A percentile compares a stretch with the other conserved stretches of the same genome.
These are phyloP conservation scores for Exserohilum rostratum DNA, from an alignment of 2,329 filamentous ascomycete species.

Conservation along the genomic window DNA sequence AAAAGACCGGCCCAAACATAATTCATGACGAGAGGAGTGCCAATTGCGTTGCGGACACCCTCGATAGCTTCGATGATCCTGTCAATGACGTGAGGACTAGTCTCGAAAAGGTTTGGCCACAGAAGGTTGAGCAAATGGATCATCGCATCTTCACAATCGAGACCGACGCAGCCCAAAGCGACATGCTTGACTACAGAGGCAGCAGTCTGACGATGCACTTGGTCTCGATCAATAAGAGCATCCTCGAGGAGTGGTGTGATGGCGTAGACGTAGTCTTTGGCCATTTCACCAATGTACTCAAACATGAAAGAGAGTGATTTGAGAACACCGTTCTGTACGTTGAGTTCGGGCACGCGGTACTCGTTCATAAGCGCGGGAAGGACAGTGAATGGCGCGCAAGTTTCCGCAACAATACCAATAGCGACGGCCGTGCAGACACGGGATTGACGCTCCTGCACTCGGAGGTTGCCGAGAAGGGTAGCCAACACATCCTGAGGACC, in stretches of 20 bases:
- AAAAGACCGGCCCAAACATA: conserved; percentile 98
- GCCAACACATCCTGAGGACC: conserved; percentile 96
- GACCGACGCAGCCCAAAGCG: conserved; percentile 92
- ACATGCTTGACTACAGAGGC: conserved; percentile 98
- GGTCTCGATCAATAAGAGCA: conserved; percentile 94
- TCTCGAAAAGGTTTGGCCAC: conserved; percentile 97
- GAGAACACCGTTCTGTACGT: conserved; percentile 97
- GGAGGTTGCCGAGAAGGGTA: conserved; percentile 92
- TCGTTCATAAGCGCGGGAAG: conserved; percentile 99
- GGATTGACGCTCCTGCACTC: conserved; percentile 96
- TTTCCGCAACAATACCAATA: conserved; percentile 98
- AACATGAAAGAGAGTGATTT: conserved; percentile 97
- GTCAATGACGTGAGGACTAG: conserved; percentile 96
- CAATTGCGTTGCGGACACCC: conserved; percentile 90
- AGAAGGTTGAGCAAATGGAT: conserved; percentile 94
- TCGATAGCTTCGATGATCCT: conserved; percentile 97
- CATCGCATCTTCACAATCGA: conserved; percentile 98
- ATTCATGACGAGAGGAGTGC: conserved; percentile 91
- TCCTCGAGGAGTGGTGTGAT: conserved; percentile 95
- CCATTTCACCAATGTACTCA: conserved; percentile 99
- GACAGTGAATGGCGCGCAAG: conserved; percentile 96
- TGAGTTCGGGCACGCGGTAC: conserved; percentile 96
- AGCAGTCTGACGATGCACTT: conserved; percentile 96
- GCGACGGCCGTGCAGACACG: conserved; percentile 98
- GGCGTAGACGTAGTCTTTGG: conserved; percentile 98